A percentile compares a stretch with the other conserved stretches of the same genome.
Evolutionary conservation across 2,329 filamentous ascomycete species (phyloP).

Genomic region (Phialophora tarda): DNA sequence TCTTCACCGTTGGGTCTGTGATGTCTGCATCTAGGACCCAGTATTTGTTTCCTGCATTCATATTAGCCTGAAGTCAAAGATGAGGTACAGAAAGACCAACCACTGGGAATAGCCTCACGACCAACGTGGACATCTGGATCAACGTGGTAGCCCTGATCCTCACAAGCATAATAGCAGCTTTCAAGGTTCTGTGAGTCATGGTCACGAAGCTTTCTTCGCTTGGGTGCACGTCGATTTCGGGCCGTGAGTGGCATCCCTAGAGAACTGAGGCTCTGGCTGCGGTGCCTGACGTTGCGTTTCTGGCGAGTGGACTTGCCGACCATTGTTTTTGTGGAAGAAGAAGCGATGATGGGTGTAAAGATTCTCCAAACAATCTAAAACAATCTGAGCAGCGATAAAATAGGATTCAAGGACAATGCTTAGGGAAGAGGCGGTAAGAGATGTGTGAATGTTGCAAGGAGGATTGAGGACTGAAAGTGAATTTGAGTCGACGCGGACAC

Average conservation of each 20-base stretch:
- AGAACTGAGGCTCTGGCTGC: background rate
- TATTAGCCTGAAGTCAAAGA: conserved; percentile 9
- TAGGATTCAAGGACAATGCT: background rate
- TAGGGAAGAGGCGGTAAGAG: background rate
- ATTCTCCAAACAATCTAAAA: too few relatives aligned
- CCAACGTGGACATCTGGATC: conserved; percentile 31
- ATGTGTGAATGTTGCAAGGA: background rate
- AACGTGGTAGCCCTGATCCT: conserved; percentile 27
- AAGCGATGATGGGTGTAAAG: conserved; percentile 6
- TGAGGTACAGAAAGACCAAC: background rate
- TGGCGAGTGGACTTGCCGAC: conserved; percentile 7
- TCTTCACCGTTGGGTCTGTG: conserved; percentile 17
- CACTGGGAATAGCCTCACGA: background rate
- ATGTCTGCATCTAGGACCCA: background rate
- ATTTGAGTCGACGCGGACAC: background rate
- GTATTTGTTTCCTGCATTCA: background rate
- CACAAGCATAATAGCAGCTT: conserved; percentile 26
- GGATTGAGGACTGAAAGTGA: background rate
- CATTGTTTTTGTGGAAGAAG: background rate
- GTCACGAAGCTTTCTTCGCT: conserved; percentile 24
- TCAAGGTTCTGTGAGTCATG: conserved; percentile 23
- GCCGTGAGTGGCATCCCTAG: background rate
- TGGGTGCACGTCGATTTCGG: conserved; percentile 7
- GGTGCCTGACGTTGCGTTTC: conserved; percentile 6
- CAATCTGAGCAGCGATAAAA: conserved; percentile 5